Conservation (phyloP, 202 grass and related monocot genomes). For the Hordeum pubiflorum region DNA sequence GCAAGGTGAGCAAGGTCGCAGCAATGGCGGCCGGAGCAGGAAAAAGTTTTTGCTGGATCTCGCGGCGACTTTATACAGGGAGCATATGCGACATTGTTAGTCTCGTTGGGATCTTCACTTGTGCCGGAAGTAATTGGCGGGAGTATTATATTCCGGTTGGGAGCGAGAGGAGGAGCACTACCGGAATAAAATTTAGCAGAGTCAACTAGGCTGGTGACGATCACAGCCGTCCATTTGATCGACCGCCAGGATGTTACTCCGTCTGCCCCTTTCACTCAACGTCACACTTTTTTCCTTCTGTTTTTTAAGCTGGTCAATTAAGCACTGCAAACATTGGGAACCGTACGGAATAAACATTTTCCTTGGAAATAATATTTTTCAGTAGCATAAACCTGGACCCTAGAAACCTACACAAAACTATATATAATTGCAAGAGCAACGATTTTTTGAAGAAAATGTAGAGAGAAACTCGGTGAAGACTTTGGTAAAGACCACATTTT, state of each 20-base stretch:
- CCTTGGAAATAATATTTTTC: neutral
- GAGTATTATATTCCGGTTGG: conserved; percentile 13
- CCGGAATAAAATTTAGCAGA: conserved; percentile 23
- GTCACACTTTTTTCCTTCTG: neutral
- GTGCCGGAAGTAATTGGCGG: conserved; percentile 33
- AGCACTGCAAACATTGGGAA: neutral
- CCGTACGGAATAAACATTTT: neutral
- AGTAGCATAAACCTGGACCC: neutral
- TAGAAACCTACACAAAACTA: neutral
- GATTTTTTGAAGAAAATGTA: neutral
- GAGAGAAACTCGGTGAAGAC: neutral
- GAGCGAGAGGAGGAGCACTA: conserved; percentile 37
- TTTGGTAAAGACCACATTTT: neutral
- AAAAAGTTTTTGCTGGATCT: conserved; percentile 30
- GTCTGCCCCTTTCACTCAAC: neutral
- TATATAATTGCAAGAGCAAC: neutral
- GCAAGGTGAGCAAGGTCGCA: neutral
- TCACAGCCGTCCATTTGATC: neutral
- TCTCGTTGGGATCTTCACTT: conserved; percentile 34
- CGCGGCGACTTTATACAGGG: conserved; percentile 16
- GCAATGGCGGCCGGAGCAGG: conserved; percentile 27
- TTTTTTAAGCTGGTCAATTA: neutral
- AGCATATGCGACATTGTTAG: neutral
- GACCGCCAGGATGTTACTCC: neutral
- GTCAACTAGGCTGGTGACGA: conserved; percentile 22